Evolutionary conservation across 164 flowering plant genomes (phyloP).

Genomic region (Vitis rupestris): DNA sequence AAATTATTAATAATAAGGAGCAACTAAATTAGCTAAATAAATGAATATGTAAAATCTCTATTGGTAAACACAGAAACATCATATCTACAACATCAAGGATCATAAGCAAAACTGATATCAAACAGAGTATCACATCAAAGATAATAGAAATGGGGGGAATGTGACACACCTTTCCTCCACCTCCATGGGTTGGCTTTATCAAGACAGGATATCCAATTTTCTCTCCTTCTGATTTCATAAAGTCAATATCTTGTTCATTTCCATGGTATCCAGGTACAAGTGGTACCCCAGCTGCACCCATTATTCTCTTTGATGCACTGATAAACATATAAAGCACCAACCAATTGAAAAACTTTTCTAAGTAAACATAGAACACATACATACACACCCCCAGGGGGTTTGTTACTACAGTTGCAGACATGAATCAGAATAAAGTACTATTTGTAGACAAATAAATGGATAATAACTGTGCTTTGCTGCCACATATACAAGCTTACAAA

Average conservation of each 20-base stretch:
- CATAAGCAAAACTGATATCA: background rate
- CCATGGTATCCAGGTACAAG: slow-evolving; percentile 99
- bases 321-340: slow-evolving; percentile 11
- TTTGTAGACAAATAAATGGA: background rate
- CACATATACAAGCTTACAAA: background rate
- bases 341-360: background rate
- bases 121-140: background rate
- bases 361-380: background rate
- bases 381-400: too few relatives aligned
- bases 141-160: background rate
- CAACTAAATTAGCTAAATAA: background rate
- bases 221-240: slow-evolving; percentile 86
- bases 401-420: too few relatives aligned
- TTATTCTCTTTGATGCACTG: slow-evolving; percentile 99
- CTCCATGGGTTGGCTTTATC: slow-evolving; percentile 99
- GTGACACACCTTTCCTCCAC: slow-evolving; percentile 90
- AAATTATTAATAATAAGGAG: too few relatives aligned
- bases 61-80: background rate
- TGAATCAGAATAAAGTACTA: too few relatives aligned
- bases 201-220: slow-evolving; percentile 91
- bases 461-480: background rate
- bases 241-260: slow-evolving; percentile 77
- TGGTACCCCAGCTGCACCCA: slow-evolving; percentile 99
- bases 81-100: background rate
- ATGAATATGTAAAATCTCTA: background rate